Conservation (phyloP, 2,329 filamentous ascomycete genomes). For the Incumbomyces lentus region DNA sequence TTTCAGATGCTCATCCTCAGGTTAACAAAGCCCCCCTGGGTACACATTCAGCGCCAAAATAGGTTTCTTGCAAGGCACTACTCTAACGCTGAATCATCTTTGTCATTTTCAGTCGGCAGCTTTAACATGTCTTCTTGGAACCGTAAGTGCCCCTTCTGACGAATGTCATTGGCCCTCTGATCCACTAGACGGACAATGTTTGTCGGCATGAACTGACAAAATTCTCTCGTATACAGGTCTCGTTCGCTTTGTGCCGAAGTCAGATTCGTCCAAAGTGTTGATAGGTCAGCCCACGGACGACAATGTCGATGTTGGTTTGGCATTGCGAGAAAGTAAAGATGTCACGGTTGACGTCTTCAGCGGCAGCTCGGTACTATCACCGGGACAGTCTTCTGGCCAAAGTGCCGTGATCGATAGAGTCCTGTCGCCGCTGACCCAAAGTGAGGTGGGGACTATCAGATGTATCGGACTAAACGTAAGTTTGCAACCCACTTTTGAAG, state of each 20-base stretch:
- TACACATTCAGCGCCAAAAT: neutral
- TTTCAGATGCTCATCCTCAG: too few species aligned
- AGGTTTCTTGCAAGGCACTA: neutral
- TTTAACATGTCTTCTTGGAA: slow-evolving; percentile 2
- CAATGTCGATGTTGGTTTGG: slow-evolving; percentile 47
- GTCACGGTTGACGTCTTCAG: slow-evolving; percentile 48
- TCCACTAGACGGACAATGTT: neutral
- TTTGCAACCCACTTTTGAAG: neutral
- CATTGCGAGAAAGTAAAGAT: slow-evolving; percentile 46
- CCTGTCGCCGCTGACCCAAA: slow-evolving; percentile 27
- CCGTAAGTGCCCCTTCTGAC: slow-evolving; percentile 1
- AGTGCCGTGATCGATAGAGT: slow-evolving; percentile 37
- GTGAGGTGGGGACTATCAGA: slow-evolving; percentile 33
- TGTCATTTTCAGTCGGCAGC: neutral
- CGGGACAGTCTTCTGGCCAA: slow-evolving; percentile 40
- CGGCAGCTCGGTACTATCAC: slow-evolving; percentile 46
- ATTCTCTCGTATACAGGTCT: slow-evolving; percentile 36
- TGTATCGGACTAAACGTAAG: slow-evolving; percentile 36
- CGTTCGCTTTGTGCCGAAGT: slow-evolving; percentile 49
- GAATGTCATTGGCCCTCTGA: neutral
- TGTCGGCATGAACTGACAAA: too few species aligned
- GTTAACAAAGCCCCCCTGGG: too few species aligned
- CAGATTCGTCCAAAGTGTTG: slow-evolving; percentile 38
- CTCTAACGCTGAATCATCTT: neutral
- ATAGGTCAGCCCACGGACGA: slow-evolving; percentile 48